A percentile compares a stretch with the other conserved stretches of the same genome.
phyloP scores from a whole-genome alignment of 768 basidiomycete genomes.

The Panus rudis region DNA sequence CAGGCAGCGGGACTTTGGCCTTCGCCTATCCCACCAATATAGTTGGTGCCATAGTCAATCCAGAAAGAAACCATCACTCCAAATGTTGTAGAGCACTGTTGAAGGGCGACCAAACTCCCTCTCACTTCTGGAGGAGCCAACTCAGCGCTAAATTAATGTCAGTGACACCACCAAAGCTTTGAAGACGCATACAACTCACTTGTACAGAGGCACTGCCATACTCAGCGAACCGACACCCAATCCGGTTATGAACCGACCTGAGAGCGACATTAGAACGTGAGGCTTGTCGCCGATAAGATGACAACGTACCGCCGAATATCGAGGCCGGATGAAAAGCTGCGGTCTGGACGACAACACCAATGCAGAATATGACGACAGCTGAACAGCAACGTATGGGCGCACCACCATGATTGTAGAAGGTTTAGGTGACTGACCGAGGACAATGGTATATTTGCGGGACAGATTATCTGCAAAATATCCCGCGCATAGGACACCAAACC shows the following conservation, averaged over 20 bases:
- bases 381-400: too few species aligned
- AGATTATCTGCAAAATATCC: slow-evolving; percentile 69
- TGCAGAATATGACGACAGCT: slow-evolving; percentile 22
- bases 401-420: background rate
- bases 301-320: slow-evolving; percentile 50
- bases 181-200: slow-evolving; percentile 25
- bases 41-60: slow-evolving; percentile 52
- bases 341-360: slow-evolving; percentile 73
- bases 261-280: too few species aligned
- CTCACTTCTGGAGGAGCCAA: slow-evolving; percentile 78
- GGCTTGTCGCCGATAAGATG: background rate
- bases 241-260: slow-evolving; percentile 70
- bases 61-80: slow-evolving; percentile 62
- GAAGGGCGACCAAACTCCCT: slow-evolving; percentile 73
- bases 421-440: slow-evolving; percentile 35
- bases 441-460: slow-evolving; percentile 67
- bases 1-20: slow-evolving; percentile 64
- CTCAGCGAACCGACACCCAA: slow-evolving; percentile 75
- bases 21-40: slow-evolving; percentile 55
- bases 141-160: slow-evolving; percentile 30
- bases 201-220: slow-evolving; percentile 81
- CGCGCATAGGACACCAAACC: slow-evolving; percentile 67
- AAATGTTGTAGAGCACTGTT: slow-evolving; percentile 77
- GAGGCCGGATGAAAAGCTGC: slow-evolving; percentile 47
- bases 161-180: background rate